Evolutionary conservation across 2,329 filamentous ascomycete genomes (phyloP).

Genomic region (Fusarium zealandicum): DNA sequence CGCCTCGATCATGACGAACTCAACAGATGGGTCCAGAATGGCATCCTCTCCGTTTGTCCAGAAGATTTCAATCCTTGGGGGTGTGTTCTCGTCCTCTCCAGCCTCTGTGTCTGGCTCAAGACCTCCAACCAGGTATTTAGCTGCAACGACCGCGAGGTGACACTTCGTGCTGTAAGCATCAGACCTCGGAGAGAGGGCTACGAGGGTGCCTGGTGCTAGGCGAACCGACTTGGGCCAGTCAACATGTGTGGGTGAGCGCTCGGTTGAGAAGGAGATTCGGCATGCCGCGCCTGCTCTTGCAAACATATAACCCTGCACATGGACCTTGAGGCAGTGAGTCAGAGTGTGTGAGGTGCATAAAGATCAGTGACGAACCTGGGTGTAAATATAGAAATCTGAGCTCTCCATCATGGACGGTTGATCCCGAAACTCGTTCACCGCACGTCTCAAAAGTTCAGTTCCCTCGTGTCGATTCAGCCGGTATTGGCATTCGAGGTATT

Average conservation of each 20-base stretch:
- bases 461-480: constrained; percentile 78
- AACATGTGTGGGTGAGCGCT: constrained; percentile 70
- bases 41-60: constrained; percentile 69
- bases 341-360: background rate
- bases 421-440: constrained; percentile 63
- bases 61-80: constrained; percentile 78
- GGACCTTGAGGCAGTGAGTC: constrained; percentile 58
- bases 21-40: constrained; percentile 70
- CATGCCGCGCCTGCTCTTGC: constrained; percentile 68
- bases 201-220: constrained; percentile 59
- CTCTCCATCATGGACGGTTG: constrained; percentile 65
- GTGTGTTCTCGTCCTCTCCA: constrained; percentile 43
- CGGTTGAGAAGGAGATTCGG: constrained; percentile 74
- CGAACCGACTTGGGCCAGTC: constrained; percentile 65
- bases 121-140: constrained; percentile 66
- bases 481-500: constrained; percentile 78
- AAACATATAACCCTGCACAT: constrained; percentile 70
- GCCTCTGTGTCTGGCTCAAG: constrained; percentile 60
- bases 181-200: constrained; percentile 58
- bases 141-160: constrained; percentile 75
- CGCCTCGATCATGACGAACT: constrained; percentile 82
- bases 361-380: constrained; percentile 55
- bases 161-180: constrained; percentile 72
- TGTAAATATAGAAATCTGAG: constrained; percentile 69
- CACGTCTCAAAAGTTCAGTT: constrained; percentile 71